Base-by-base conservation (phyloP, 306 rosid species). In the Cicer pinnatifidum region DNA sequence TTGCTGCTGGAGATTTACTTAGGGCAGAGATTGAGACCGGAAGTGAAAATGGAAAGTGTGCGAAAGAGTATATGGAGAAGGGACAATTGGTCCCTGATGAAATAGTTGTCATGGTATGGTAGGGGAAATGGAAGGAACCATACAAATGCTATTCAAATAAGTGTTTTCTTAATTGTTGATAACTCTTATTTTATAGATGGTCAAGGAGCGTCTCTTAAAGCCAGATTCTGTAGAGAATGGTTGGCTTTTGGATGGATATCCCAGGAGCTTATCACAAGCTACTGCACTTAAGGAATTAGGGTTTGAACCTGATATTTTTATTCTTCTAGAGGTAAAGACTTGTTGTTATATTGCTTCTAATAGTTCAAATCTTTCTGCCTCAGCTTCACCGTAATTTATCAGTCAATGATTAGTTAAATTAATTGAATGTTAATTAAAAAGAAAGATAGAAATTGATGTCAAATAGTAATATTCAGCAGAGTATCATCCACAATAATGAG, bases 201-300 rank as follows among this genome's bases (percentile, higher is more conserved):
- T 94, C 62, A 94, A 85, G 76, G 96, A 90, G 15, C 92, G 97
- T 58, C 85, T 94, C 73, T 82, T 46, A 44, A 79, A 82, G 78
- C 88, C 90, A 8, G 97, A 94, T 75, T 78, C 99, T 78, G 78
- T 13, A 45, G 65, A 87, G 56, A 79, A 85, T 67, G 99, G 99
- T 54, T 94, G 99, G 99, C 99, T 91, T 73, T 82, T 94, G 74
- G 97, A 94, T 82, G 99, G 99, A 20, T 91, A 89, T 71, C 99
- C 99, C 60, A 87, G 99, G 86, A 94, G 99, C 88, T 82, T 82
- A 51, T 91, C 97, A 5, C 99, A 94, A 83, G 97, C 99, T 77
- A 64, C 64, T 79, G 93, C 96, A 13, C 91, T 94, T 3, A 69
- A 85, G 66, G 65, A 75, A 67, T 78, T 82, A 28, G 97, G 92